A percentile compares a stretch with the other conserved stretches of the same genome.
phyloP scores from a whole-genome alignment of 2,329 filamentous ascomycete genomes.

The Penicillium oxalicum region DNA sequence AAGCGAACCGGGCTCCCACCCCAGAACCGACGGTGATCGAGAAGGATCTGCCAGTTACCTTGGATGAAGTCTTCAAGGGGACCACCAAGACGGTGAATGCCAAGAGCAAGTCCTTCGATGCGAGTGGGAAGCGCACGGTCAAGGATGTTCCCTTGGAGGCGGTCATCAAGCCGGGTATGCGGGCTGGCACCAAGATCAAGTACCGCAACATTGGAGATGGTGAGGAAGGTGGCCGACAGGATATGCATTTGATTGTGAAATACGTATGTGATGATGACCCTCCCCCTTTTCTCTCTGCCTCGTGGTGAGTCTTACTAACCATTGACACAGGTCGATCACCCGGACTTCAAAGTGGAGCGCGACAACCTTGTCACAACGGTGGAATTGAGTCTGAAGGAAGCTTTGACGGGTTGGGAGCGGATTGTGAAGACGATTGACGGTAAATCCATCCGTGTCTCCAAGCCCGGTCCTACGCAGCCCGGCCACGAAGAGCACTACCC shows the following conservation, averaged over 20 bases:
- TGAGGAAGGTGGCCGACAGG: constrained; percentile 90
- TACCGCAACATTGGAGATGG: constrained; percentile 97
- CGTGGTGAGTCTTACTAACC: constrained; percentile 36
- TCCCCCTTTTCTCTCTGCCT: not conserved
- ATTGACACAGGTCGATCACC: constrained; percentile 69
- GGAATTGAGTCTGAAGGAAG: constrained; percentile 84
- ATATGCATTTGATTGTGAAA: constrained; percentile 88
- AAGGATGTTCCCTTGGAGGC: constrained; percentile 91
- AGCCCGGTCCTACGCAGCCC: constrained; percentile 77
- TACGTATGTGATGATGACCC: constrained; percentile 59
- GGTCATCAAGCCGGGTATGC: constrained; percentile 89
- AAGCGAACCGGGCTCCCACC: constrained; percentile 45
- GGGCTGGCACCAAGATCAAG: constrained; percentile 97
- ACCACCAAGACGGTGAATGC: constrained; percentile 97
- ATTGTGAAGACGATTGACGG: constrained; percentile 93
- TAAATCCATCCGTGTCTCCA: constrained; percentile 72
- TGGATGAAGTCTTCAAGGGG: constrained; percentile 86
- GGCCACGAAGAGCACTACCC: constrained; percentile 78
- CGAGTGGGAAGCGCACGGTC: constrained; percentile 71
- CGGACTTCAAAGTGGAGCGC: constrained; percentile 76
- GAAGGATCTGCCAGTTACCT: constrained; percentile 67
- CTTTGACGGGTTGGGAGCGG: constrained; percentile 85
- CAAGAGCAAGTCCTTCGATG: constrained; percentile 91
- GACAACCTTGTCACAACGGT: constrained; percentile 78
- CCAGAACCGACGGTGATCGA: constrained; percentile 90